A percentile compares a stretch with the other conserved stretches of the same genome.
phyloP scores from a whole-genome alignment of 2,329 filamentous ascomycete genomes.

The Epichloe hybrida region DNA sequence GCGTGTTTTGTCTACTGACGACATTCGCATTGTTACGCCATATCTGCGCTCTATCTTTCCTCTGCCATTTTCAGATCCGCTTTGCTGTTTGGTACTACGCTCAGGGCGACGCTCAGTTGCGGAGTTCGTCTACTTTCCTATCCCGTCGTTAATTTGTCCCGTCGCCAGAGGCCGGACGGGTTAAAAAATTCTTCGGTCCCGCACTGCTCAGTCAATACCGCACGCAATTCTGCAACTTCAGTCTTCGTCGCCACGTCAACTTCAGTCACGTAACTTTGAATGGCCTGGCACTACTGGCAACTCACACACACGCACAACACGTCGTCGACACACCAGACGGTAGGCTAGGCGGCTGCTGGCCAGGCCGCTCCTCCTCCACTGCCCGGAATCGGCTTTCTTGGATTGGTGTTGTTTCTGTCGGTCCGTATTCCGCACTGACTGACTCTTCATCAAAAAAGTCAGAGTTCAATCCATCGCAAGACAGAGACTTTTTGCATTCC shows the following conservation, averaged over 20 bases:
- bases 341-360: neutral
- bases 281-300: no score
- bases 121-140: slow-evolving; percentile 15
- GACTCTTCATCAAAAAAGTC: slow-evolving; percentile 4
- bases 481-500: neutral
- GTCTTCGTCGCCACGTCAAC: neutral
- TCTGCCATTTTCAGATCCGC: neutral
- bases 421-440: slow-evolving; percentile 1
- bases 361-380: neutral
- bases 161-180: slow-evolving; percentile 10
- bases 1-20: neutral
- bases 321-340: neutral
- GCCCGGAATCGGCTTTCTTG: slow-evolving; percentile 1
- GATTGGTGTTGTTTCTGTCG: neutral
- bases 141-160: slow-evolving; percentile 14
- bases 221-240: slow-evolving; percentile 3
- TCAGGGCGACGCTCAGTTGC: slow-evolving; percentile 5
- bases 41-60: neutral
- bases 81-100: neutral
- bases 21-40: neutral
- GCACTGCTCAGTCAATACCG: slow-evolving; percentile 5
- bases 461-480: slow-evolving; percentile 3
- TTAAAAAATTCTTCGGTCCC: slow-evolving; percentile 22
- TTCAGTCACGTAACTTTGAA: neutral
- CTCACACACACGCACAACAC: neutral